phyloP scores from a whole-genome alignment of 1,139 yeast species.

The Blastobotrys proliferans region DNA sequence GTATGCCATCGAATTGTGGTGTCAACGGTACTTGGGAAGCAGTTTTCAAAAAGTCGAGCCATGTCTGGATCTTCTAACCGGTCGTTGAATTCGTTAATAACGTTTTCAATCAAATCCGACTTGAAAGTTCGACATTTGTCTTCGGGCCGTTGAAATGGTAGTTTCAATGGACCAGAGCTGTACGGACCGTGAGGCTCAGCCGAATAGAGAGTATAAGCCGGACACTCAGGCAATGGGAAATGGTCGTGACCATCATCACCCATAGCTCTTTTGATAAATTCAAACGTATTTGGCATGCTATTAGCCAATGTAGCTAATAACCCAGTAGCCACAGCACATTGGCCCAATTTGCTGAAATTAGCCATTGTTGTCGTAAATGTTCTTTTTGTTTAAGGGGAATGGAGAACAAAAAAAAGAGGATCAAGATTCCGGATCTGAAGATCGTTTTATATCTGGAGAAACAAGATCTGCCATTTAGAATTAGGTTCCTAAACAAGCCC shows the following conservation, averaged over 20 bases:
- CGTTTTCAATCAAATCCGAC: conserved; percentile 56
- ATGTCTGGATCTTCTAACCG: conserved; percentile 58
- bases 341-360: conserved; percentile 3
- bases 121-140: conserved; percentile 66
- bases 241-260: conserved; percentile 6
- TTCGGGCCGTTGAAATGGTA: conserved; percentile 74
- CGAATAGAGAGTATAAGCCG: conserved; percentile 38
- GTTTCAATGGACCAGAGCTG: conserved; percentile 34
- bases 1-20: conserved; percentile 76
- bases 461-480: too few species aligned
- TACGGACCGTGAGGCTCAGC: conserved; percentile 27
- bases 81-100: conserved; percentile 48
- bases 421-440: neutral
- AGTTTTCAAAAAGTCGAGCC: conserved; percentile 69
- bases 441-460: neutral
- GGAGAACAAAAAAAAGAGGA: neutral
- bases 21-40: conserved; percentile 80
- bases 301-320: neutral
- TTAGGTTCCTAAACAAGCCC: too few species aligned
- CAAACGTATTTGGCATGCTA: neutral
- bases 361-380: conserved; percentile 4
- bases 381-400: neutral
- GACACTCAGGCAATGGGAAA: conserved; percentile 28
- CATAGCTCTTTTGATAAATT: neutral
- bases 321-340: conserved; percentile 3